Evolutionary conservation across 176 grass and related monocot species (phyloP).

Genomic region (Cocos nucifera): DNA sequence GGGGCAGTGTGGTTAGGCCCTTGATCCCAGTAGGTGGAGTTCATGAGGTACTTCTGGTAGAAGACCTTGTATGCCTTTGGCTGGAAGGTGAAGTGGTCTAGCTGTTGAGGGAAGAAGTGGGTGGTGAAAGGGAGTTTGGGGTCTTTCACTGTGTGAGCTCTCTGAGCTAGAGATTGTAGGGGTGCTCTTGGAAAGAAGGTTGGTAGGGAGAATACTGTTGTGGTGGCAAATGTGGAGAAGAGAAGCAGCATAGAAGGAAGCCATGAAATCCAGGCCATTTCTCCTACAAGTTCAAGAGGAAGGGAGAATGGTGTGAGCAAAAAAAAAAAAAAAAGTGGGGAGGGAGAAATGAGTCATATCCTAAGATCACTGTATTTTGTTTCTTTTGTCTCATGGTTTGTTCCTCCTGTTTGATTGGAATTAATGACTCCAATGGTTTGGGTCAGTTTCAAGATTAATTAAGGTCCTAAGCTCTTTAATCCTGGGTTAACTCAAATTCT

Average conservation of each 20-base stretch:
- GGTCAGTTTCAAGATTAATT: too few relatives aligned
- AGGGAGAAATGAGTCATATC: too few relatives aligned
- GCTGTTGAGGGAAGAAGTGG: conserved; percentile 81
- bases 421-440: too few relatives aligned
- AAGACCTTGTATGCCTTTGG: conserved; percentile 54
- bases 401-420: too few relatives aligned
- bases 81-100: conserved; percentile 97
- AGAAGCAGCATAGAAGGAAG: conserved; percentile 8
- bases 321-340: too few relatives aligned
- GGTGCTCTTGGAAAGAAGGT: neutral
- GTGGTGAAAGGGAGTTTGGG: conserved; percentile 37
- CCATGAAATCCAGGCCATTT: too few relatives aligned
- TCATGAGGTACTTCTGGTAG: conserved; percentile 80
- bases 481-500: too few relatives aligned
- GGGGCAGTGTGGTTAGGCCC: conserved; percentile 25
- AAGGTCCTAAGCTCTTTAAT: too few relatives aligned
- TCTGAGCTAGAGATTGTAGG: neutral
- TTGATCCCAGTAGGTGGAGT: conserved; percentile 62
- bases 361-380: too few relatives aligned
- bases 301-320: too few relatives aligned
- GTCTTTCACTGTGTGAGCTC: conserved; percentile 5
- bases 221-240: conserved; percentile 5
- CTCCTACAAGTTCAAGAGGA: too few relatives aligned
- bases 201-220: conserved; percentile 2
- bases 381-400: too few relatives aligned